Conservation (phyloP, 1,284 basidiomycete species). For the Boletus smithii region DNA sequence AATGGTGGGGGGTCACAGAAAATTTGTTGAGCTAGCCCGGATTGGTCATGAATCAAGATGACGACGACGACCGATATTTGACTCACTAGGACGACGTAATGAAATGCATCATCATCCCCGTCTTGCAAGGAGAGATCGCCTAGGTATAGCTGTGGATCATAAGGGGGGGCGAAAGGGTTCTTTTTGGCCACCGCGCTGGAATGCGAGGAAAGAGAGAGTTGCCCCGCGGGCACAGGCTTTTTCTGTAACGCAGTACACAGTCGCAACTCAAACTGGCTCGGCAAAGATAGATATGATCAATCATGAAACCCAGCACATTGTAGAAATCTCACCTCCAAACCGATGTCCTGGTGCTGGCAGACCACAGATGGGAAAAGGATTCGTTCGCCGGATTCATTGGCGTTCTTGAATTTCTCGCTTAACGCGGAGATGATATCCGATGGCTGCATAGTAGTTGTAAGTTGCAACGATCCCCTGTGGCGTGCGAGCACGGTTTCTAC, state of each 20-base stretch:
- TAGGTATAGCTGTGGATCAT: slow-evolving; percentile 67
- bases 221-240: slow-evolving; percentile 53
- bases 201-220: slow-evolving; percentile 25
- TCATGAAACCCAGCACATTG: not conserved
- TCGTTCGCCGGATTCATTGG: slow-evolving; percentile 64
- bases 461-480: too few relatives aligned
- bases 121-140: slow-evolving; percentile 60
- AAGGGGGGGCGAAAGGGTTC: slow-evolving; percentile 81
- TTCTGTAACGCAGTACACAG: slow-evolving; percentile 78
- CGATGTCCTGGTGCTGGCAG: slow-evolving; percentile 55
- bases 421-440: slow-evolving; percentile 60
- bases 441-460: slow-evolving; percentile 24
- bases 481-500: slow-evolving; percentile 15
- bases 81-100: slow-evolving; percentile 75
- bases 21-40: slow-evolving; percentile 73
- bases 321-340: slow-evolving; percentile 52
- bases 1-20: slow-evolving; percentile 78
- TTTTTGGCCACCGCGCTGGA: slow-evolving; percentile 35
- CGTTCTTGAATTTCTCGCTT: slow-evolving; percentile 57
- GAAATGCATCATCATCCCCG: slow-evolving; percentile 53
- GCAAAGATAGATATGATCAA: not conserved
- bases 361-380: slow-evolving; percentile 74
- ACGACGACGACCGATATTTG: not conserved
- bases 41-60: not conserved
- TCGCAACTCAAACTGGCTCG: slow-evolving; percentile 71